Conservation (phyloP, 2,329 filamentous ascomycete species). For the Aspergillus melleus region DNA sequence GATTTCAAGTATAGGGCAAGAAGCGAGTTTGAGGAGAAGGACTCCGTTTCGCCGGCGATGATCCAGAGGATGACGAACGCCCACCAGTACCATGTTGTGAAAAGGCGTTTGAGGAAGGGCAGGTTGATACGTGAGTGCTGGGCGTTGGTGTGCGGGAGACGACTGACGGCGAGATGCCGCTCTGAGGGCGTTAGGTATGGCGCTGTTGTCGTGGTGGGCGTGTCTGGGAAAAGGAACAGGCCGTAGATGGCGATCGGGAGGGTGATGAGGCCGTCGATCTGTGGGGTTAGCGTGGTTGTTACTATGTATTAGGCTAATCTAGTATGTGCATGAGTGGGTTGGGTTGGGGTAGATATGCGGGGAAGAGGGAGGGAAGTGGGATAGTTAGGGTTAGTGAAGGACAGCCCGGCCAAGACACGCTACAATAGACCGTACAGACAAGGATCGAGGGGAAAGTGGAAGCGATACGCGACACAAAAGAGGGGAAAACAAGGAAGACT, state of each 20-base stretch:
- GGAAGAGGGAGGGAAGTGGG: background rate
- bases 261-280: constrained; percentile 43
- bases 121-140: constrained; percentile 23
- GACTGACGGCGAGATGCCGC: constrained; percentile 30
- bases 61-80: constrained; percentile 47
- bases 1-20: constrained; percentile 53
- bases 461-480: no score
- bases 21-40: constrained; percentile 65
- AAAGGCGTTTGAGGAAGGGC: constrained; percentile 31
- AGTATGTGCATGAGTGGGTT: no score
- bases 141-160: constrained; percentile 27
- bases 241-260: constrained; percentile 46
- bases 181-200: constrained; percentile 35
- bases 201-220: constrained; percentile 36
- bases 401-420: no score
- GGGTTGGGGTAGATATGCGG: background rate
- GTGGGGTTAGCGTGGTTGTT: background rate
- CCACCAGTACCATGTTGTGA: constrained; percentile 39
- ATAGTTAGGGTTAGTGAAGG: no score
- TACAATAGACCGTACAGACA: no score
- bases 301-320: no score
- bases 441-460: no score
- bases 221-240: constrained; percentile 43
- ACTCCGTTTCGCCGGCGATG: constrained; percentile 70
- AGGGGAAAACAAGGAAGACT: background rate